Evolutionary conservation across 371 early-diverging fungal species (phyloP), one percentile per base, ranked within the genome.

Genomic region (Mortierella sp.): DNA sequence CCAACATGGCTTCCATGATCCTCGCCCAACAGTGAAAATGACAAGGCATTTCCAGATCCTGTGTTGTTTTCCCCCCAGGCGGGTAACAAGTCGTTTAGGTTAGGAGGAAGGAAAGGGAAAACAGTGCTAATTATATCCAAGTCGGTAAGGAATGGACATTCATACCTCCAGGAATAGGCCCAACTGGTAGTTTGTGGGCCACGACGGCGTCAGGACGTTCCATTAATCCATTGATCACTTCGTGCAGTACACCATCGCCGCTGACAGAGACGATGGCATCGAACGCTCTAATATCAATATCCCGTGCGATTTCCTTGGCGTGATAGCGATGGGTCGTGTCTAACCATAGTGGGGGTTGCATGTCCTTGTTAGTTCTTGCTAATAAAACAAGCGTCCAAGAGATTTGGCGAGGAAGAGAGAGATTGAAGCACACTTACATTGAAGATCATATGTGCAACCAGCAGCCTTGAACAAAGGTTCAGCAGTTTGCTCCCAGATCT

Each of bases 181-280:
- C 91, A 3, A 93, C 31, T 1, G 92, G 88, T 3, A 90, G 67
- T 31, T 81, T 82, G 54, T 83, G 78, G 30, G 90, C 83, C 0
- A 82, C 78, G 7, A 79, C 56, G 16, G 84, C 91, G 72, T 93
- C 92, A 0, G 85, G 80, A 45, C 93, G 82, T 53, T 83, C 72
- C 72, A 91, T 74, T 30, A 93, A 80, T 1, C 93, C 93, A 62
- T 94, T 92, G 57, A 93, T 79, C 4, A 91, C 80, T 71, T 94
- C 95, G 62, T 94, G 93, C 31, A 91, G 81, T 3, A 92, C 84
- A 13, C 95, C 95, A 73, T 94, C 95, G 26, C 95, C 95, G 68
- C 91, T 88, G 39, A 93, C 83, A 28, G 90, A 82, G 6, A 90
- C 82, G 30, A 91, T 81, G 16, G 87, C 89, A 50, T 86, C 87